These are phyloP conservation scores for Colletotrichum cuscutae DNA, from an alignment of 2,329 filamentous ascomycete genomes.

Conservation along the genomic window DNA sequence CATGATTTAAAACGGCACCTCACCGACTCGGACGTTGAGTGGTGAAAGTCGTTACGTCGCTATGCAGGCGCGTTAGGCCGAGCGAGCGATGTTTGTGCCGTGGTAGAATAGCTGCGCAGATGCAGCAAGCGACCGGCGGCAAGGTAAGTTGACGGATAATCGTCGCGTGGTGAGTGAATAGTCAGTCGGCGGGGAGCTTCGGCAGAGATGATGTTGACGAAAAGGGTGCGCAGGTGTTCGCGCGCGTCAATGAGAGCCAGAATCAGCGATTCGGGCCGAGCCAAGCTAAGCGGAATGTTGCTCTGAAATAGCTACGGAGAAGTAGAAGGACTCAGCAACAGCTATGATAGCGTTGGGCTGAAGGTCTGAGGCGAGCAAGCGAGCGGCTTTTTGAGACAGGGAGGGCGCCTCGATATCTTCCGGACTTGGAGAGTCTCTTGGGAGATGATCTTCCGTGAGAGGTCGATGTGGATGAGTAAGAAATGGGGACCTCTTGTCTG, in stretches of 20 bases:
- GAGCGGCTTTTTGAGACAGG: slow-evolving; percentile 32
- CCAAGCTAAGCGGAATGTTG: slow-evolving; percentile 19
- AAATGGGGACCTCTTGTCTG: slow-evolving; percentile 1
- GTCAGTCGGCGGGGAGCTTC: slow-evolving; percentile 16
- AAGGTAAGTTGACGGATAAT: slow-evolving; percentile 3
- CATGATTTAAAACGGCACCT: slow-evolving; percentile 49
- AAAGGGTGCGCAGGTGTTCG: slow-evolving; percentile 18
- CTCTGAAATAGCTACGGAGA: slow-evolving; percentile 19
- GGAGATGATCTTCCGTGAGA: not conserved
- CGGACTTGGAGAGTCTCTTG: slow-evolving; percentile 13
- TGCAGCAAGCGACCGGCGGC: slow-evolving; percentile 6
- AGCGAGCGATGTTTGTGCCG: not conserved
- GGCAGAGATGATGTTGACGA: slow-evolving; percentile 20
- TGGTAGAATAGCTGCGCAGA: not conserved
- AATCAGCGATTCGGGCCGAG: slow-evolving; percentile 34
- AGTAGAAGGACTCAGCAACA: slow-evolving; percentile 8
- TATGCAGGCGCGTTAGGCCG: slow-evolving; percentile 8
- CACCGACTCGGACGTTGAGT: slow-evolving; percentile 33
- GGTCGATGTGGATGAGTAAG: slow-evolving; percentile 10
- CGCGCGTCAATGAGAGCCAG: slow-evolving; percentile 33
- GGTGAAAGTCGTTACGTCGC: not conserved
- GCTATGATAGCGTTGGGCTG: slow-evolving; percentile 13
- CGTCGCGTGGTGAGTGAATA: slow-evolving; percentile 19
- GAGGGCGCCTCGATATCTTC: slow-evolving; percentile 19
- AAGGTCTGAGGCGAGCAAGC: slow-evolving; percentile 12